Evolutionary conservation across 1,284 basidiomycete species (phyloP).

Genomic region (Boletus mariae): DNA sequence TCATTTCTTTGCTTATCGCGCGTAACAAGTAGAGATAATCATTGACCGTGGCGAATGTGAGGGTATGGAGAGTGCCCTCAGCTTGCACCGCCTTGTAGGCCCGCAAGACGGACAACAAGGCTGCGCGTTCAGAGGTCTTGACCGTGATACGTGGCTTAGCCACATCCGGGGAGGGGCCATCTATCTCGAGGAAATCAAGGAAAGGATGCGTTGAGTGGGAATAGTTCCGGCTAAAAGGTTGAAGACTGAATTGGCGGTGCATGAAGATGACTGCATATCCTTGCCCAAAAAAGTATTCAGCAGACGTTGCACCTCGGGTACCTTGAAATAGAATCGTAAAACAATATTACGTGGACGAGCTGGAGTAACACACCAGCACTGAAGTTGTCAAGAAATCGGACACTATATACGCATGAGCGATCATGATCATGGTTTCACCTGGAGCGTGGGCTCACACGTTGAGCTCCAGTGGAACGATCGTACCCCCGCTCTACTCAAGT

Average conservation of each 20-base stretch:
- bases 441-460: slow-evolving; percentile 75
- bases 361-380: slow-evolving; percentile 73
- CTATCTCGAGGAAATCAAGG: slow-evolving; percentile 89
- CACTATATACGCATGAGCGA: slow-evolving; percentile 48
- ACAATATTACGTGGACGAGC: neutral
- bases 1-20: slow-evolving; percentile 73
- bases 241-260: slow-evolving; percentile 94
- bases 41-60: slow-evolving; percentile 93
- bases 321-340: slow-evolving; percentile 42
- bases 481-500: slow-evolving; percentile 79
- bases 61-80: slow-evolving; percentile 73
- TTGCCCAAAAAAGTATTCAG: slow-evolving; percentile 92
- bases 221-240: slow-evolving; percentile 96
- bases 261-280: slow-evolving; percentile 99
- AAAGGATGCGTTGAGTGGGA: slow-evolving; percentile 98
- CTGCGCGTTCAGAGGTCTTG: slow-evolving; percentile 55
- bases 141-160: slow-evolving; percentile 57
- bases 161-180: slow-evolving; percentile 31
- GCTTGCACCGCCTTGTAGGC: slow-evolving; percentile 81
- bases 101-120: slow-evolving; percentile 72
- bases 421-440: slow-evolving; percentile 17
- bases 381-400: slow-evolving; percentile 98
- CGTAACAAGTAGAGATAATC: slow-evolving; percentile 94
- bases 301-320: slow-evolving; percentile 94
- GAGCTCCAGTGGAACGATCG: slow-evolving; percentile 91